Percentiles rank a stretch among this genome's conserved stretches.
Conservation (phyloP, 768 basidiomycete species). For the Pleurotus salmoneostramineus region DNA sequence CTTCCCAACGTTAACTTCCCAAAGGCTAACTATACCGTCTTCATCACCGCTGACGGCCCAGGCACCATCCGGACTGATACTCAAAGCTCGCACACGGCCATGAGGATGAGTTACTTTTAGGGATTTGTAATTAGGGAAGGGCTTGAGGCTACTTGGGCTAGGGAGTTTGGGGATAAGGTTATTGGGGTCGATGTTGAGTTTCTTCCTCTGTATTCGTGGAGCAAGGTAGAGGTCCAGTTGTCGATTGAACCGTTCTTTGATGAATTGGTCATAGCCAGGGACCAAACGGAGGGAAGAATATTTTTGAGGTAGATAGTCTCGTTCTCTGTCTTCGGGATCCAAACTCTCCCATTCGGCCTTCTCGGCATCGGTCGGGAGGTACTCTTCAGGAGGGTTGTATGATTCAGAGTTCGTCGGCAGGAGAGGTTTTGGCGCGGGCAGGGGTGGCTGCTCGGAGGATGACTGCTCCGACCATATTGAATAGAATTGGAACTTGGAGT, state of each 20-base stretch:
- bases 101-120: slow-evolving; percentile 67
- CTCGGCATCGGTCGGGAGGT: slow-evolving; percentile 83
- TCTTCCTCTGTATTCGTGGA: slow-evolving; percentile 81
- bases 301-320: slow-evolving; percentile 86
- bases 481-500: slow-evolving; percentile 67
- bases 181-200: slow-evolving; percentile 89
- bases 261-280: slow-evolving; percentile 87
- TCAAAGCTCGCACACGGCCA: slow-evolving; percentile 68
- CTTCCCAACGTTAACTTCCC: slow-evolving; percentile 89
- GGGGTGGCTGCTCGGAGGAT: slow-evolving; percentile 76
- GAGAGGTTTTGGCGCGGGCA: slow-evolving; percentile 87
- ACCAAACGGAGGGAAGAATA: slow-evolving; percentile 82
- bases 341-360: slow-evolving; percentile 75
- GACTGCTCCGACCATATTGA: slow-evolving; percentile 85
- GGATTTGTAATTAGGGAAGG: slow-evolving; percentile 88
- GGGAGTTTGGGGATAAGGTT: slow-evolving; percentile 93
- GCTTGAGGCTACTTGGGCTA: slow-evolving; percentile 83
- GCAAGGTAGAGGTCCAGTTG: slow-evolving; percentile 97
- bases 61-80: slow-evolving; percentile 81
- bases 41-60: slow-evolving; percentile 95
- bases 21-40: slow-evolving; percentile 77
- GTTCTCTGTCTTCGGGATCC: slow-evolving; percentile 87
- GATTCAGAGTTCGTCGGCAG: slow-evolving; percentile 95
- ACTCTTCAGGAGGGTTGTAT: slow-evolving; percentile 97
- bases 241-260: slow-evolving; percentile 89